These are phyloP conservation scores for Talaromyces wortmannii DNA, from an alignment of 495 filamentous ascomycete genomes.

Conservation along the genomic window DNA sequence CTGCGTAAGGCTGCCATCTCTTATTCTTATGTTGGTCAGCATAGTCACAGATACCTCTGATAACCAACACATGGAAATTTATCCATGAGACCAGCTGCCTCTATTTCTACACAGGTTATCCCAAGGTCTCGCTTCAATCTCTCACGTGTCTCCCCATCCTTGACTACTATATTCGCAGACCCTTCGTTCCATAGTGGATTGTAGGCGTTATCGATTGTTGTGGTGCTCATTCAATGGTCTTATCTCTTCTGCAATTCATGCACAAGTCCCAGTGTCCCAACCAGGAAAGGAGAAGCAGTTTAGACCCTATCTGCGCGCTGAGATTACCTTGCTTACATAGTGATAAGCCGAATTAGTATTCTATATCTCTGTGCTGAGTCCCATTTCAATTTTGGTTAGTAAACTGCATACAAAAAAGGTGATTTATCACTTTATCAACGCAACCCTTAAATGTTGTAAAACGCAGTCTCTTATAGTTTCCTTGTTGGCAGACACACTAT, in stretches of 20 bases:
- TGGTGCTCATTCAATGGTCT: conserved; percentile 6
- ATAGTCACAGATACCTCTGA: conserved; percentile 19
- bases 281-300: too few species aligned
- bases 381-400: too few species aligned
- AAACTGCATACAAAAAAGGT: too few species aligned
- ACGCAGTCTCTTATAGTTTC: too few species aligned
- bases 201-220: conserved; percentile 1
- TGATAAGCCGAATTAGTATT: too few species aligned
- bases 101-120: conserved; percentile 12
- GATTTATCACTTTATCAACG: too few species aligned
- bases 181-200: conserved; percentile 3
- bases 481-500: too few species aligned
- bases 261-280: too few species aligned
- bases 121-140: neutral
- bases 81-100: neutral
- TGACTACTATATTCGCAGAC: conserved; percentile 18
- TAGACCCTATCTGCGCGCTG: too few species aligned
- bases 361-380: too few species aligned
- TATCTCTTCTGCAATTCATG: neutral
- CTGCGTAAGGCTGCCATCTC: conserved; percentile 17
- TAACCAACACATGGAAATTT: conserved; percentile 12
- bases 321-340: too few species aligned
- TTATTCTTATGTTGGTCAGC: conserved; percentile 18
- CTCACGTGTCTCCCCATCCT: conserved; percentile 9
- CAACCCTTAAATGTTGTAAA: too few species aligned